phyloP scores from a whole-genome alignment of 208 protist genomes.

The Crithidia mellificae region DNA sequence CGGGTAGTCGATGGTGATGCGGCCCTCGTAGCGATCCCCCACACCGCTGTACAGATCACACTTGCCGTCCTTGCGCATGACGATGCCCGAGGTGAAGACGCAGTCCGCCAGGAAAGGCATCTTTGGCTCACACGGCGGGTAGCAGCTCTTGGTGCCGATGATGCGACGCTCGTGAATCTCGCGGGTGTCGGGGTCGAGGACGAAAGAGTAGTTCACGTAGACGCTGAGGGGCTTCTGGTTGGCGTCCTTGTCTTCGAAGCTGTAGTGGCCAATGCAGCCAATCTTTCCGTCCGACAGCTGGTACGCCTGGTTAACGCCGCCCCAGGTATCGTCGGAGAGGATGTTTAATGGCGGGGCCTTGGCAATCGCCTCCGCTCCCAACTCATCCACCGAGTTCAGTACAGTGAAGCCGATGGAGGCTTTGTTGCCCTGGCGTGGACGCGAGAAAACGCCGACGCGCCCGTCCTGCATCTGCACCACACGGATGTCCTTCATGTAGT shows the following conservation, averaged over 20 bases:
- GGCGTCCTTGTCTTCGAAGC: slow-evolving; percentile 42
- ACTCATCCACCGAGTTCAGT: slow-evolving; percentile 41
- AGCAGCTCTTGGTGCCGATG: slow-evolving; percentile 63
- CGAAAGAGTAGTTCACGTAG: slow-evolving; percentile 64
- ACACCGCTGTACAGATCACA: slow-evolving; percentile 76
- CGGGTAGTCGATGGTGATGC: slow-evolving; percentile 72
- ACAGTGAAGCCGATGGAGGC: slow-evolving; percentile 55
- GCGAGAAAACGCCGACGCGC: slow-evolving; percentile 56
- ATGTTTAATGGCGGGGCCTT: slow-evolving; percentile 39
- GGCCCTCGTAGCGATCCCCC: slow-evolving; percentile 60
- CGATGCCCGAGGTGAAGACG: slow-evolving; percentile 61
- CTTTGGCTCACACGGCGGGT: slow-evolving; percentile 56
- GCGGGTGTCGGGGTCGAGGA: slow-evolving; percentile 49
- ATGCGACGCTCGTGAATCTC: slow-evolving; percentile 55
- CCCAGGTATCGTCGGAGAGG: slow-evolving; percentile 60
- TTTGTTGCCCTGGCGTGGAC: slow-evolving; percentile 39
- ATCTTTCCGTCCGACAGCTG: slow-evolving; percentile 48
- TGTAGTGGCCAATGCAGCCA: slow-evolving; percentile 64
- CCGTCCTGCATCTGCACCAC: slow-evolving; percentile 45
- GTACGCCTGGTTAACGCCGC: slow-evolving; percentile 62
- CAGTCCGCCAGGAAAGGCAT: slow-evolving; percentile 55
- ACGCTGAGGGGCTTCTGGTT: slow-evolving; percentile 43
- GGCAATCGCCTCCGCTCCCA: slow-evolving; percentile 51
- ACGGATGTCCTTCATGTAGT: slow-evolving; percentile 68
- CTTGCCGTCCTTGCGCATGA: slow-evolving; percentile 68